Base-by-base conservation (phyloP, 2,329 filamentous ascomycete genomes). In the Aspergillus floridensis region DNA sequence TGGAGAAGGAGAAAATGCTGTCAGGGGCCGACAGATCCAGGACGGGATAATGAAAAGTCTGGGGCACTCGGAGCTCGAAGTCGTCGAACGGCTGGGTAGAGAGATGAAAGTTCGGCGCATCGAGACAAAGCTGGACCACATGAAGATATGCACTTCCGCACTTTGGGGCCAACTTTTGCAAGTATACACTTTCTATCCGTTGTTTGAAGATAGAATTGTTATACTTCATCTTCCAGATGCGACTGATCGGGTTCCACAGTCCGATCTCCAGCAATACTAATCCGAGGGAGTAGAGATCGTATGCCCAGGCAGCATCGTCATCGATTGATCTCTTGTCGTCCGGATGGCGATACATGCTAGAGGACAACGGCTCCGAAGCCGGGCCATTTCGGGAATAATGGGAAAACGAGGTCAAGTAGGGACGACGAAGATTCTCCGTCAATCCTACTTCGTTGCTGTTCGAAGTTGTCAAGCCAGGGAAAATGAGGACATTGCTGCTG, bases 191-290 rank as follows among this genome's bases (percentile, higher is more conserved):
- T 69, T 87, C 84, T n/a, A 88, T 78, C 41, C 85, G 79, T 53
- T 84, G 78, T 69, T 87, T 87, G 76, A 88, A 88, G 73, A 86
- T 84, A 19, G 78, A 75, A 21, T 84, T 79, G 24, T 81, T 82
- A 69, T 88, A 88, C 68, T 87, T 88, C 61, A 82, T 76, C 67
- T 88, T 88, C 83, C 84, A 88, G 21, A 88, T 70, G 58, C 84
- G 83, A 57, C 81, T 82, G 26, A 88, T 76, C 0, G 86, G 86
- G 31, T 82, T 80, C 86, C 86, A 88, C 3, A 88, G 72, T 4
- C 86, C 86, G 61, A 88, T 83, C 65, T 88, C 86, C 31, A 88
- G 76, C 31, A 88, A 72, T 4, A 88, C 78, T 26, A 88, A 71
- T 2, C 85, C 86, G 2, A 88, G 76, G 46, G 84, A 84, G 70